Conservation (phyloP, 768 basidiomycete genomes). For the Macrolepiota fuliginosa region DNA sequence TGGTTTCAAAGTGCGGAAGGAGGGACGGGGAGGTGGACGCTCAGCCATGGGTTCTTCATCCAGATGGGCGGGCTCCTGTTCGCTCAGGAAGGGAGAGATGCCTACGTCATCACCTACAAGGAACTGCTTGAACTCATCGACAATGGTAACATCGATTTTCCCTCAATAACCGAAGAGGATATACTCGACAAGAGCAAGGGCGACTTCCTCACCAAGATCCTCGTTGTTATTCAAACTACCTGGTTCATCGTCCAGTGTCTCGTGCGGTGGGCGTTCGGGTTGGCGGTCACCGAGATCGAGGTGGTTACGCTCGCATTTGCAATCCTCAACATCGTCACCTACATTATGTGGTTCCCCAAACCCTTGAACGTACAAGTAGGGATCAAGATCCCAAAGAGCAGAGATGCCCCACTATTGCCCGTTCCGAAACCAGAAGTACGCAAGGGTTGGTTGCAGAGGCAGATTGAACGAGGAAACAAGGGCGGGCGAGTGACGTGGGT, state of each 20-base stretch:
- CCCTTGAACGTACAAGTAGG: conserved; percentile 1
- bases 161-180: conserved; percentile 4
- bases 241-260: conserved; percentile 21
- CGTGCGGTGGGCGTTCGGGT: background rate
- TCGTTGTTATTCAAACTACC: conserved; percentile 20
- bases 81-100: background rate
- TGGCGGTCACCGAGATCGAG: conserved; percentile 2
- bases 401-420: background rate
- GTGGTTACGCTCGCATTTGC: conserved; percentile 9
- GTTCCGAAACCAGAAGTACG: background rate
- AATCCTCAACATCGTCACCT: background rate
- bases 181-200: conserved; percentile 27
- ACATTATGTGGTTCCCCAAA: conserved; percentile 12
- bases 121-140: background rate
- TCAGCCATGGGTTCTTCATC: conserved; percentile 14
- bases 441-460: background rate
- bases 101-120: background rate
- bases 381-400: background rate
- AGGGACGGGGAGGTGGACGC: conserved; percentile 5
- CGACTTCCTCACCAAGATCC: conserved; percentile 20
- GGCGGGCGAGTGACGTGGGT: background rate
- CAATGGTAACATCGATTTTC: background rate
- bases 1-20: background rate
- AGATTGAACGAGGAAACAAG: background rate
- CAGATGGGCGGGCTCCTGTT: conserved; percentile 15